Evolutionary conservation across 2,329 filamentous ascomycete species (phyloP).

Genomic region (Phaeophleospora eucalypticola): DNA sequence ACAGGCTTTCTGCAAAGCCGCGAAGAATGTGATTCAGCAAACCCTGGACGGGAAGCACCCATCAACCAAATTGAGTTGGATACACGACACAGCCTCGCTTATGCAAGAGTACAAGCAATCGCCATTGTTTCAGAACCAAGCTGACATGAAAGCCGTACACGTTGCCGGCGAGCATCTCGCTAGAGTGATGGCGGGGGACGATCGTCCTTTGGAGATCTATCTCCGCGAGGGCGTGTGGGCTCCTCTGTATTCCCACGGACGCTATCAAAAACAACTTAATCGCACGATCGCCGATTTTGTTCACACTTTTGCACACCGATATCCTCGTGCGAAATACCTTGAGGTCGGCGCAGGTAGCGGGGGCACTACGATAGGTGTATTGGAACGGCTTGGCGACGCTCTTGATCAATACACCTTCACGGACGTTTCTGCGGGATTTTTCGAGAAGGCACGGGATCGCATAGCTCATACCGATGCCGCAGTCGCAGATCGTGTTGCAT

Average conservation of each 20-base stretch:
- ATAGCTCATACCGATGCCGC: slow-evolving; percentile 7
- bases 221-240: slow-evolving; percentile 17
- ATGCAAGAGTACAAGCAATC: slow-evolving; percentile 15
- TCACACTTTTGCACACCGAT: slow-evolving; percentile 33
- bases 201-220: slow-evolving; percentile 15
- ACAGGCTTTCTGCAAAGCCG: slow-evolving; percentile 14
- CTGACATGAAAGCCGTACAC: slow-evolving; percentile 16
- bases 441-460: slow-evolving; percentile 33
- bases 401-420: slow-evolving; percentile 46
- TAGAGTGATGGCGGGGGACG: slow-evolving; percentile 31
- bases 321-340: slow-evolving; percentile 43
- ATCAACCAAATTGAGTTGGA: slow-evolving; percentile 8
- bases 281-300: slow-evolving; percentile 24
- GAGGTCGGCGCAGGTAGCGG: slow-evolving; percentile 47
- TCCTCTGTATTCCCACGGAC: slow-evolving; percentile 25
- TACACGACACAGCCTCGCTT: slow-evolving; percentile 10
- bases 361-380: slow-evolving; percentile 37
- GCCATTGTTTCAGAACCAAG: slow-evolving; percentile 10
- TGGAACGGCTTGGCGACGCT: slow-evolving; percentile 28
- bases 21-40: slow-evolving; percentile 7
- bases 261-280: slow-evolving; percentile 39
- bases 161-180: slow-evolving; percentile 35
- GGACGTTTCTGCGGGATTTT: slow-evolving; percentile 42
- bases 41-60: slow-evolving; percentile 14
- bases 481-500: slow-evolving; percentile 29